phyloP scores from a whole-genome alignment of 208 protist genomes.

The Leptomonas pyrrhocoris region DNA sequence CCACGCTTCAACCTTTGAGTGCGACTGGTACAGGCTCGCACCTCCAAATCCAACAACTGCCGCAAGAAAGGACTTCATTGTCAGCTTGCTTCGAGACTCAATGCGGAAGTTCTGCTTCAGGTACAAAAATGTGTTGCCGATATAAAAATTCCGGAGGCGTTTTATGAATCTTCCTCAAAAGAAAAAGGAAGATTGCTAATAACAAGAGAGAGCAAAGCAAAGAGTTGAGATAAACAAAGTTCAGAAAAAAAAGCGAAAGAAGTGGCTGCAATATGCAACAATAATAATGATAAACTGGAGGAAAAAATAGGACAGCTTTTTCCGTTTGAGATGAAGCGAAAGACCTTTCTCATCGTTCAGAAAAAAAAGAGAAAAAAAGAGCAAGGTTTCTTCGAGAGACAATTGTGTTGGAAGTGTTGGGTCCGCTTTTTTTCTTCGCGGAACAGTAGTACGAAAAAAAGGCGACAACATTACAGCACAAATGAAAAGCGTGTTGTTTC shows the following conservation, averaged over 20 bases:
- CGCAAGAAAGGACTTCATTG: conserved; percentile 55
- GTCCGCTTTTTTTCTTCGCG: conserved; percentile 4
- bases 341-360: conserved; percentile 5
- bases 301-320: background rate
- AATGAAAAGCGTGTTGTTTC: too few species aligned
- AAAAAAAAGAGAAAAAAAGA: too few species aligned
- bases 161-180: background rate
- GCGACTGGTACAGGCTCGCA: conserved; percentile 41
- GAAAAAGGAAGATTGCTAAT: conserved; percentile 8
- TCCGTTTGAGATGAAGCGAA: conserved; percentile 1
- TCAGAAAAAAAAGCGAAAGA: background rate
- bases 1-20: conserved; percentile 28
- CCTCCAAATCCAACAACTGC: conserved; percentile 33
- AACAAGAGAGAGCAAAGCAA: conserved; percentile 1
- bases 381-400: too few species aligned
- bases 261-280: background rate
- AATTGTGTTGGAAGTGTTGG: too few species aligned
- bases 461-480: conserved; percentile 2
- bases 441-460: conserved; percentile 17
- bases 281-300: background rate
- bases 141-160: background rate
- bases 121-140: background rate
- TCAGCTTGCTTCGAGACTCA: background rate
- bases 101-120: background rate
- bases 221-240: background rate